Percentiles rank a stretch among this genome's conserved stretches.
Conservation (phyloP, 2,329 filamentous ascomycete species). For the Claviceps monticola region DNA sequence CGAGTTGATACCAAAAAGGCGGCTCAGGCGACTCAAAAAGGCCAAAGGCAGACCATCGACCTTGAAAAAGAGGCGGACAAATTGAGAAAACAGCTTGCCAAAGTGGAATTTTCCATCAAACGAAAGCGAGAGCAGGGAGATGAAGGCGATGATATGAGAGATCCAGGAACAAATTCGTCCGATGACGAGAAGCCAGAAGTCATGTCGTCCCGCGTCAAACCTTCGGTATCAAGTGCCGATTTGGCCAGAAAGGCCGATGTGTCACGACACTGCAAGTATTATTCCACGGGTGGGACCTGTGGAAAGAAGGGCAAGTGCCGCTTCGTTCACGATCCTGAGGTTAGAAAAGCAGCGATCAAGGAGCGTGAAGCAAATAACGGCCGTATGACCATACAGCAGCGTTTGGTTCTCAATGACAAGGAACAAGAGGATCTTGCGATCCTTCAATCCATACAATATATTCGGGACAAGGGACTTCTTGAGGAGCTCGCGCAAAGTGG, state of each 20-base stretch:
- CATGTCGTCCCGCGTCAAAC: constrained; percentile 32
- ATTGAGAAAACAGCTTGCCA: constrained; percentile 49
- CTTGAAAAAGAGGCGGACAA: constrained; percentile 48
- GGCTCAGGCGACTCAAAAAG: constrained; percentile 27
- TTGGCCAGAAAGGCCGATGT: constrained; percentile 45
- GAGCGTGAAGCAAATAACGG: constrained; percentile 53
- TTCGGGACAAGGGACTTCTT: constrained; percentile 45
- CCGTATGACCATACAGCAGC: constrained; percentile 51
- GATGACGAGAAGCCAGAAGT: constrained; percentile 47
- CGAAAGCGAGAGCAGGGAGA: constrained; percentile 54
- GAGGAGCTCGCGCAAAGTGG: constrained; percentile 14
- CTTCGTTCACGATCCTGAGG: constrained; percentile 52
- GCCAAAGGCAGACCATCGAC: constrained; percentile 47
- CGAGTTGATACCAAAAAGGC: constrained; percentile 51
- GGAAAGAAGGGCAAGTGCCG: constrained; percentile 65
- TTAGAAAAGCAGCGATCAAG: constrained; percentile 47
- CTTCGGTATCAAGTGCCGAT: constrained; percentile 23
- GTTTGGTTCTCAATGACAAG: constrained; percentile 52
- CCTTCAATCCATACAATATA: constrained; percentile 50
- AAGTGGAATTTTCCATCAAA: constrained; percentile 57
- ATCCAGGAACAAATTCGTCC: constrained; percentile 35
- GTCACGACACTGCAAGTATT: constrained; percentile 57
- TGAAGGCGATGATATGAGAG: constrained; percentile 52
- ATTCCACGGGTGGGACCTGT: constrained; percentile 52
- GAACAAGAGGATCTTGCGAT: constrained; percentile 54